Conservation (phyloP, 177 flowering plant genomes). For the Telopea speciosissima region DNA sequence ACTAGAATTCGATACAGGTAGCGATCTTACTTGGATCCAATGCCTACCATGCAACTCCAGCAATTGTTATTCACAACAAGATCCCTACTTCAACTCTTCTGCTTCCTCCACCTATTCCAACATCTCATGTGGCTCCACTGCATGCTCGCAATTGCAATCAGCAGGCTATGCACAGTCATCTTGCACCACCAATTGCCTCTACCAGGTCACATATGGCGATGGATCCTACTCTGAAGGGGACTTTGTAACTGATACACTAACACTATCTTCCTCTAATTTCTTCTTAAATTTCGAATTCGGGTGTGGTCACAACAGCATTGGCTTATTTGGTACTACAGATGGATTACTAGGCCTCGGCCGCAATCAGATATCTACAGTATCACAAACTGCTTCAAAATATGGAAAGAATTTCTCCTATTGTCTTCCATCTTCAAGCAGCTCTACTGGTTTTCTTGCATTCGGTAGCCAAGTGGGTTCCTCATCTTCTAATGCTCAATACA, state of each 20-base stretch:
- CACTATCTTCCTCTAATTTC: background rate
- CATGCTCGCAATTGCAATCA: slow-evolving; percentile 26
- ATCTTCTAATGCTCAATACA: background rate
- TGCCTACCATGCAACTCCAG: slow-evolving; percentile 44
- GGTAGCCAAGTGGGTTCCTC: background rate
- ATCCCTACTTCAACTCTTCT: slow-evolving; percentile 39
- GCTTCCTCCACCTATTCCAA: slow-evolving; percentile 34
- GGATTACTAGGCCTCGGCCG: slow-evolving; percentile 3
- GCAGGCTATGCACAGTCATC: slow-evolving; percentile 20
- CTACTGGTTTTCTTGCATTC: background rate
- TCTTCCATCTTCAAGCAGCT: background rate
- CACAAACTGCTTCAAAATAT: background rate
- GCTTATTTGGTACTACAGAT: background rate
- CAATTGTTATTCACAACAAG: slow-evolving; percentile 32
- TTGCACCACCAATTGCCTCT: slow-evolving; percentile 28
- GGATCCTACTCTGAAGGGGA: slow-evolving; percentile 39
- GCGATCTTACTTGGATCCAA: slow-evolving; percentile 61
- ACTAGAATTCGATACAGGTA: slow-evolving; percentile 45
- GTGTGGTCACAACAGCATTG: background rate
- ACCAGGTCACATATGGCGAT: slow-evolving; percentile 46
- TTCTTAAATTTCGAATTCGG: background rate
- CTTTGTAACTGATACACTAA: slow-evolving; percentile 6
- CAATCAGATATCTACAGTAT: background rate
- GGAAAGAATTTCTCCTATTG: background rate
- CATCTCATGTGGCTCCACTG: slow-evolving; percentile 30